Evolutionary conservation across 768 basidiomycete genomes (phyloP), one percentile per base, ranked within the genome.

Genomic region (Tulasnella calospora): DNA sequence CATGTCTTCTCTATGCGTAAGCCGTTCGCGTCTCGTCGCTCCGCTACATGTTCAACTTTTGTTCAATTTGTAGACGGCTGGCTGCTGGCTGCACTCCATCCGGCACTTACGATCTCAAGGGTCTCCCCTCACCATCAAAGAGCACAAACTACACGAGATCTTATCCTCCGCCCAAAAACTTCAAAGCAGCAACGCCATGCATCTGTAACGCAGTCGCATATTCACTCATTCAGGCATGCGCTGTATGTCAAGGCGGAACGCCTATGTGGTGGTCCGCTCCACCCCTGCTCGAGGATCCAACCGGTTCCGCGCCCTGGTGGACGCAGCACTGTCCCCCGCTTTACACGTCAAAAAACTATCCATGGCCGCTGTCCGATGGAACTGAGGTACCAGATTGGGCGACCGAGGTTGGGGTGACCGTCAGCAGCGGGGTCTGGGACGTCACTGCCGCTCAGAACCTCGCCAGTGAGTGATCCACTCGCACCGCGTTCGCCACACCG

Each of bases 1-100:
- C 61, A 27, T 67, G 61, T 35, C 61, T 67, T 67, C 61, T 67
- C 33, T 67, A 67, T 67, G 61, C 61, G 61, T 67, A 67, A 23
- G 61, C 61, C 6, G 30, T 35, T 15, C 27, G 7, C 27, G 17
- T 67, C 27, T 10, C 61, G 12, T 67, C 33, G 30, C 5, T 35
- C 61, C 30, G 13, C 23, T 67, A 12, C 51, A 51, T 57, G 27
- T 30, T 67, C 33, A 33, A 67, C 30, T 67, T 2, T 12, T 9
- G 30, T 35, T 17, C 17, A 30, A 30, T 12, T 35, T 67, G 30
- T 33, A 67, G 61, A 35, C 61, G 61, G 30, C 30, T 67, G 30
- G 61, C 61, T 35, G 61, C 61, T 30, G 61, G 61, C 27, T 67
- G 61, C 12, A 67, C 61, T 35, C 61, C 61, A 13, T 67, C 61